Evolutionary conservation across 257 asterid species (phyloP), one percentile per base, ranked within the genome.

Genomic region (Pogostemon cablin): DNA sequence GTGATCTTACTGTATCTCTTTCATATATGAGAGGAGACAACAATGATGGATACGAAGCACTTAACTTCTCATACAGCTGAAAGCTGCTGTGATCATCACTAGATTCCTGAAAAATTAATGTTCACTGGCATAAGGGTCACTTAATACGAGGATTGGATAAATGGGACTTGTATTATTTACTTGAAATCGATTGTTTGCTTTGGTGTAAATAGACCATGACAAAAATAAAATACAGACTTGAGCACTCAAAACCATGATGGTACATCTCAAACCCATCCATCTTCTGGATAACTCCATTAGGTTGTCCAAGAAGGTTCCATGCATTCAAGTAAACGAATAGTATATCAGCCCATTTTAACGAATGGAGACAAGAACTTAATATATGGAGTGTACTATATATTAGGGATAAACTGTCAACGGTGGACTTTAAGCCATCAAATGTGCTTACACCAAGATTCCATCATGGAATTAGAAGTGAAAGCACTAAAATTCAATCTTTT

Each of bases 11-110:
- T 1, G 88, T 86, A 80, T 93, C 98, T 8, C 97, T 92, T 77
- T 93, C 98, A 52, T 90, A 70, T 72, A 90, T 68, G 73, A 93
- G 96, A 53, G 97, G 87, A 70, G 83, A 90, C 80, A 91, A 82
- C 62, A 93, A 81, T 3, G 98, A 88, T 40, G 98, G 96, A 79
- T 88, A 88, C 15, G 98, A 81, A 32, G 65, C 65, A 82, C 96
- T 86, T 54, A 93, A 79, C 77, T 77, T 86, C 83, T 88, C 92
- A 4, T 93, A 90, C 17, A 93, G 88, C 70, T 86, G 87, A 72
- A 85, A 84, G 72, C 48, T 79, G 81, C 81, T 68, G 43, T 83
- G 90, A 12, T 69, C 71, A 60, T 43, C 57, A 62, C 67, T 71
- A 12, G 87, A 74, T 83, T 88, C 90, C 90, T 87, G 84, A 42